These are phyloP conservation scores for Ascobolus immersus DNA, from an alignment of 495 filamentous ascomycete genomes.

Conservation along the genomic window DNA sequence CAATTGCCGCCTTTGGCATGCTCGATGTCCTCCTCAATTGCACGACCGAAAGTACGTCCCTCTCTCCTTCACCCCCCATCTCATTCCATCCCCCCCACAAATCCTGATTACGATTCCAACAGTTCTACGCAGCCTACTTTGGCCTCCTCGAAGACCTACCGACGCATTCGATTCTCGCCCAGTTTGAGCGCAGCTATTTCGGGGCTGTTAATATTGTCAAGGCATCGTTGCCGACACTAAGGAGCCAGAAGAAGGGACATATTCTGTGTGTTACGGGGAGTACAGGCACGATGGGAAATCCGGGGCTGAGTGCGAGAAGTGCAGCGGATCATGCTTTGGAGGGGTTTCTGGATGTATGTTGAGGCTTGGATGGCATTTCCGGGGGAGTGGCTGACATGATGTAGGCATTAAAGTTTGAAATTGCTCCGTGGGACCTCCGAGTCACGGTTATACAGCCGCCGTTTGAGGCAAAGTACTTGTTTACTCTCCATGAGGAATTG, in stretches of 20 bases:
- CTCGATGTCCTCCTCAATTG: slow-evolving; percentile 78
- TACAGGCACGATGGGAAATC: slow-evolving; percentile 78
- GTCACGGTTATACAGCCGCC: slow-evolving; percentile 82
- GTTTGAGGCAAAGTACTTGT: slow-evolving; percentile 19
- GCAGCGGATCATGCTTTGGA: slow-evolving; percentile 87
- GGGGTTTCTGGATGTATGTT: slow-evolving; percentile 64
- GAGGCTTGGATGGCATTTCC: neutral
- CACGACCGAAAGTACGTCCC: slow-evolving; percentile 45
- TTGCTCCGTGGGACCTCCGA: slow-evolving; percentile 92
- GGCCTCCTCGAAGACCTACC: slow-evolving; percentile 78
- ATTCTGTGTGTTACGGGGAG: slow-evolving; percentile 75
- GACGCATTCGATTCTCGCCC: slow-evolving; percentile 51
- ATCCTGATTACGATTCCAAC: slow-evolving; percentile 3
- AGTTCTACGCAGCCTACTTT: slow-evolving; percentile 37
- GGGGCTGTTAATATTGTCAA: slow-evolving; percentile 90
- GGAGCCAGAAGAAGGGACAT: slow-evolving; percentile 56
- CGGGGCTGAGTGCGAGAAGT: slow-evolving; percentile 70
- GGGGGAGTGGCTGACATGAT: neutral
- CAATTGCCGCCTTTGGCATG: slow-evolving; percentile 54
- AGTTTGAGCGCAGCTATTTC: slow-evolving; percentile 88
- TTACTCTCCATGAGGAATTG: neutral
- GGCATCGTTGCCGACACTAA: slow-evolving; percentile 54
- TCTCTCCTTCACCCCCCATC: slow-evolving; percentile 1
- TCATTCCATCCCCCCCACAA: neutral
- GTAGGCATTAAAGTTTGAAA: slow-evolving; percentile 74